Percentiles rank a stretch among this genome's conserved stretches.
Conservation (phyloP, 208 protist genomes). For the Trypanosoma cruzi region DNA sequence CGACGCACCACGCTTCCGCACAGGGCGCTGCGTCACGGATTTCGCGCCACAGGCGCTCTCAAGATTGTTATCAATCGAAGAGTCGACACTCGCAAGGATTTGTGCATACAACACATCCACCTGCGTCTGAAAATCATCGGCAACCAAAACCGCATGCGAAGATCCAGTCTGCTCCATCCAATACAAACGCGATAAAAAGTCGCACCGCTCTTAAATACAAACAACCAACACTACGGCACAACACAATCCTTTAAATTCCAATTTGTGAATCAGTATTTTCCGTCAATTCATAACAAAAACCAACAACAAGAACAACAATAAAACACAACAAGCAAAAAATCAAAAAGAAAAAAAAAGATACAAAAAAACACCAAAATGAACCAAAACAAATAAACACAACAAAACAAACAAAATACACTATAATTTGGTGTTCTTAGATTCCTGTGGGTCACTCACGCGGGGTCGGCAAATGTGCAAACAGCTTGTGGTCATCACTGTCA, state of each 20-base stretch:
- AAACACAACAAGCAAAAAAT: neutral
- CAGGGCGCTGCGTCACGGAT: neutral
- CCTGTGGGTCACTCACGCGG: neutral
- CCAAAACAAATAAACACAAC: neutral
- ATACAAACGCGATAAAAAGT: neutral
- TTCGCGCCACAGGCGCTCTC: neutral
- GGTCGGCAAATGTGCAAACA: constrained; percentile 7
- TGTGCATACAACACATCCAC: constrained; percentile 26
- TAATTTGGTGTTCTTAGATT: neutral
- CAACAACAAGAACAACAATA: too few relatives aligned
- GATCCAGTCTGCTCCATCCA: neutral
- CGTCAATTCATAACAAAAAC: too few relatives aligned
- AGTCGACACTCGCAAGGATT: constrained; percentile 27
- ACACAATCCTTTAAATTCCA: too few relatives aligned
- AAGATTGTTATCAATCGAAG: constrained; percentile 7
- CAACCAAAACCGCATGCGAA: neutral
- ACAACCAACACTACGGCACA: neutral
- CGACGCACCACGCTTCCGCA: neutral
- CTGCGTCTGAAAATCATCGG: constrained; percentile 20
- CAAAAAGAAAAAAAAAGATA: constrained; percentile 6
- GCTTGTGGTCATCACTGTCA: neutral
- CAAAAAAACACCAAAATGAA: constrained; percentile 4
- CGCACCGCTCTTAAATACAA: too few relatives aligned
- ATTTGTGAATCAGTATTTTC: too few relatives aligned
- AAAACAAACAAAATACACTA: neutral